phyloP scores from a whole-genome alignment of 140 eudicot genomes.

The Flaveria floridana region DNA sequence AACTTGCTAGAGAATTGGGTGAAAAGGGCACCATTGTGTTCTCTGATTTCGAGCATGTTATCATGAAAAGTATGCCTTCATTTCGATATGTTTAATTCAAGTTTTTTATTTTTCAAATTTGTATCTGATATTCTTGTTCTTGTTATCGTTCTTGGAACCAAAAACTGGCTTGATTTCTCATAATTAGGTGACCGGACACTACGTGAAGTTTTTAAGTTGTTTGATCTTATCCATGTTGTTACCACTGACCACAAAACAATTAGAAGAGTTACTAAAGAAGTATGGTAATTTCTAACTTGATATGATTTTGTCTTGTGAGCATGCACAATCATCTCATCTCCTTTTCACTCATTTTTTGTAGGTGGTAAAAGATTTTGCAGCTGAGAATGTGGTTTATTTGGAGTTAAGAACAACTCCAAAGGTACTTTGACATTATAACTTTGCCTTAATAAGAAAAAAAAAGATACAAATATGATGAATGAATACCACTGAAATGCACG shows the following conservation, averaged over 20 bases:
- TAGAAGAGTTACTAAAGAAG: constrained; percentile 86
- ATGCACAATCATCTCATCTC: not conserved
- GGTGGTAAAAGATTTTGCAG: constrained; percentile 95
- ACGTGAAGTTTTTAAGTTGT: constrained; percentile 82
- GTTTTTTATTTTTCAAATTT: too few relatives aligned
- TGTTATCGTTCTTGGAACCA: not conserved
- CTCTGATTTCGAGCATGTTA: constrained; percentile 82
- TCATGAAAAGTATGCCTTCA: constrained; percentile 55
- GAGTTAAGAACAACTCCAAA: constrained; percentile 97
- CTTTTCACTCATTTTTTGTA: constrained; percentile 26
- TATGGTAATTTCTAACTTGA: constrained; percentile 31
- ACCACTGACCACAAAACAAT: constrained; percentile 89
- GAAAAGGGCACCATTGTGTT: constrained; percentile 72
- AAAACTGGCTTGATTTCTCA: constrained; percentile 1
- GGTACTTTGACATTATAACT: constrained; percentile 42
- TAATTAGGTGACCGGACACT: constrained; percentile 72
- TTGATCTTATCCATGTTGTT: constrained; percentile 81
- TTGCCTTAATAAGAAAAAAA: not conserved
- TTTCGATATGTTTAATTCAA: not conserved
- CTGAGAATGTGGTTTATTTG: constrained; percentile 89
- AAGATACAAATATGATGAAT: not conserved
- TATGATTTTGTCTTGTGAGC: not conserved
- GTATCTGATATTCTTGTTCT: too few relatives aligned
- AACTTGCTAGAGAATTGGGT: constrained; percentile 82
- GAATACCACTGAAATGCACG: not conserved